Conservation (phyloP, 441 rosid species). For the Erysimum pusillum region DNA sequence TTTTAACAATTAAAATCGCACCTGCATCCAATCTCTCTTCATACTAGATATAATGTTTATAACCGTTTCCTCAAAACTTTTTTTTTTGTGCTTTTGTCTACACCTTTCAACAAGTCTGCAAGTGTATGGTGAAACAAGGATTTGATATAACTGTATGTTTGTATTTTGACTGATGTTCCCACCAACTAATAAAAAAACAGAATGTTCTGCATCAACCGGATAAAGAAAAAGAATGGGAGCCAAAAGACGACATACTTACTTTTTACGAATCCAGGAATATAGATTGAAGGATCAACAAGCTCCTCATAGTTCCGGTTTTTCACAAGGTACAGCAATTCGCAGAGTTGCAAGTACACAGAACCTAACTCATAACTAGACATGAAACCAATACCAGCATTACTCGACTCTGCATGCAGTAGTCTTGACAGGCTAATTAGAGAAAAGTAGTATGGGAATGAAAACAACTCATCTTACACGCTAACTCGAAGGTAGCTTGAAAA, state of each 20-base stretch:
- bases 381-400: conserved; percentile 17
- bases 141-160: too few relatives aligned
- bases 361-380: too few relatives aligned
- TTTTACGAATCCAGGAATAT: too few relatives aligned
- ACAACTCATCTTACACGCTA: conserved; percentile 71
- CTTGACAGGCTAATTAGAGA: not conserved
- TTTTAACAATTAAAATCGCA: conserved; percentile 31
- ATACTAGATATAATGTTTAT: conserved; percentile 74
- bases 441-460: too few relatives aligned
- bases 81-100: too few relatives aligned
- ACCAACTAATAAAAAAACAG: conserved; percentile 17
- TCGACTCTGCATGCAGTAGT: not conserved
- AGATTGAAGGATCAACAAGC: too few relatives aligned
- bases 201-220: conserved; percentile 14
- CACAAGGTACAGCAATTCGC: too few relatives aligned
- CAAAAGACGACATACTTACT: conserved; percentile 48
- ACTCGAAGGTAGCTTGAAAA: conserved; percentile 76
- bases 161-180: conserved; percentile 11
- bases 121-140: conserved; percentile 31
- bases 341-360: too few relatives aligned
- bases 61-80: too few relatives aligned
- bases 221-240: conserved; percentile 34
- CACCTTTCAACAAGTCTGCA: conserved; percentile 65
- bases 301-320: too few relatives aligned
- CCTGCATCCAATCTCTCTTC: conserved; percentile 99